Evolutionary conservation across 495 filamentous ascomycete species (phyloP).

Genomic region (Aspergillus biplanus): DNA sequence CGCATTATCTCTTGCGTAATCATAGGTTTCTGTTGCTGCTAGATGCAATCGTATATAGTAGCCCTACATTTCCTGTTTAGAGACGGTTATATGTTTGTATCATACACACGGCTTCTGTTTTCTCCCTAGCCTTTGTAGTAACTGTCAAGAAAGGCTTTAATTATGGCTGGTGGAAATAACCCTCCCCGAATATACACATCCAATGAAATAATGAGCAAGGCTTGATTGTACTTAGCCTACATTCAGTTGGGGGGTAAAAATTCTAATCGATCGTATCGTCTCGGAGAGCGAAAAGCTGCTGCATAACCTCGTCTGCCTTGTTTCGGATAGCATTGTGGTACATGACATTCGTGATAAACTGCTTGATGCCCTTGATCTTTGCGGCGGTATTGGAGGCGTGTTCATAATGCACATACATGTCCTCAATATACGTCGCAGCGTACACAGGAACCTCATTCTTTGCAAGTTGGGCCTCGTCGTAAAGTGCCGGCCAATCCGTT

Average conservation of each 20-base stretch:
- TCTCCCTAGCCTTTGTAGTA: background rate
- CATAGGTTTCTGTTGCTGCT: background rate
- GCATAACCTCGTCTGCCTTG: constrained; percentile 74
- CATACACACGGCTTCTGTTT: background rate
- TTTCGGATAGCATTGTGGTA: constrained; percentile 81
- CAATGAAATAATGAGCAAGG: too few species aligned
- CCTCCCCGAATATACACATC: too few species aligned
- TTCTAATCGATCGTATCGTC: constrained; percentile 72
- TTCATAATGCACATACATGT: constrained; percentile 92
- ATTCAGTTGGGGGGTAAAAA: background rate
- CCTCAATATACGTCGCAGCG: constrained; percentile 80
- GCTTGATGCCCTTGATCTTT: constrained; percentile 76
- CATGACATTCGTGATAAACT: constrained; percentile 81
- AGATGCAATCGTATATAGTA: background rate
- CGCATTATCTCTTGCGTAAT: background rate
- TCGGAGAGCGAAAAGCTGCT: constrained; percentile 68
- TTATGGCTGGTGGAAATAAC: too few species aligned
- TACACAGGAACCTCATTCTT: constrained; percentile 89
- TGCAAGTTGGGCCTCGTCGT: constrained; percentile 70
- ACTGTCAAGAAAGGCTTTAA: too few species aligned
- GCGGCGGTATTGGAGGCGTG: constrained; percentile 71
- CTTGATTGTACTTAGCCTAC: background rate
- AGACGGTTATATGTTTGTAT: background rate
- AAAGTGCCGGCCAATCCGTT: constrained; percentile 74
- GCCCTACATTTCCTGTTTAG: background rate